A percentile compares a stretch with the other conserved stretches of the same genome.
Evolutionary conservation across 2,329 filamentous ascomycete species (phyloP).

Genomic region (Aspergillus neotritici): DNA sequence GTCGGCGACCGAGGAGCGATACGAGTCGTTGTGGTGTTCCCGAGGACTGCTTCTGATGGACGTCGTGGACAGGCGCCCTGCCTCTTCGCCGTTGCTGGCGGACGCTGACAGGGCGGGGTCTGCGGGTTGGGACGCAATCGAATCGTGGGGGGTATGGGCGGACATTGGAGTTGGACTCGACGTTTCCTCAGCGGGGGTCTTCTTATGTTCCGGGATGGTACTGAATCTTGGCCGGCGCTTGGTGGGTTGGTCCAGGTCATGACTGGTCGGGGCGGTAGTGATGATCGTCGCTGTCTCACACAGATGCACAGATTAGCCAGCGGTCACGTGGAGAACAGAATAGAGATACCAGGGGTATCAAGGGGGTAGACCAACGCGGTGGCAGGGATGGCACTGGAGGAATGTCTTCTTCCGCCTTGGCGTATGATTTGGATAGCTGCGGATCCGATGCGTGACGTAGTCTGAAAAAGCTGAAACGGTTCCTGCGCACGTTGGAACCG

Average conservation of each 20-base stretch:
- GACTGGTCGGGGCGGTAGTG: conserved; percentile 78
- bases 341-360: not conserved
- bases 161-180: conserved; percentile 12
- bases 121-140: conserved; percentile 24
- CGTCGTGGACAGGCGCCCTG: conserved; percentile 46
- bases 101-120: conserved; percentile 30
- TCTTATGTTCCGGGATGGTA: conserved; percentile 30
- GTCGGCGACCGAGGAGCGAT: conserved; percentile 57
- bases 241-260: conserved; percentile 47
- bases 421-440: conserved; percentile 70
- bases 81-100: conserved; percentile 59
- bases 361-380: conserved; percentile 28
- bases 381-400: conserved; percentile 37
- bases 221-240: conserved; percentile 40
- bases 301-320: conserved; percentile 14
- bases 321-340: conserved; percentile 3
- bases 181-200: conserved; percentile 27
- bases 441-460: conserved; percentile 92
- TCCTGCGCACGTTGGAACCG: conserved; percentile 26
- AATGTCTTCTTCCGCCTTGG: conserved; percentile 55
- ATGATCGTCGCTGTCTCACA: conserved; percentile 63
- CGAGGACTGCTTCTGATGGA: conserved; percentile 47
- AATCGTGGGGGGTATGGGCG: conserved; percentile 21
- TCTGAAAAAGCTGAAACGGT: conserved; percentile 64
- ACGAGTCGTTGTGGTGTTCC: conserved; percentile 57